Evolutionary conservation across 2,329 filamentous ascomycete genomes (phyloP).

Genomic region (Fusarium circinatum): DNA sequence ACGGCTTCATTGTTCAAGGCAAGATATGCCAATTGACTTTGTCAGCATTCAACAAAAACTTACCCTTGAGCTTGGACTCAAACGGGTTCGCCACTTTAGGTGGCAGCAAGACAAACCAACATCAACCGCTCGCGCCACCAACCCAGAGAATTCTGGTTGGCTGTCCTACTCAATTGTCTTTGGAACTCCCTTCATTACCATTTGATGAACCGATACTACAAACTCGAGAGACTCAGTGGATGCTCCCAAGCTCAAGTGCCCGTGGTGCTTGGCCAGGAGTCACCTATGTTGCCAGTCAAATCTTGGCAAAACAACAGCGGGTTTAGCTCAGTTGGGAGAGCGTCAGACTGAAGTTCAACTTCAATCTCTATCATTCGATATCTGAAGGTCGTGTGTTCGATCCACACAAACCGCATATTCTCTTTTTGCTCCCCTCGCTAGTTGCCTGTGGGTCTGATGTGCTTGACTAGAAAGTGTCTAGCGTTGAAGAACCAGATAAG

Average conservation of each 20-base stretch:
- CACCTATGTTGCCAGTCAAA: background rate
- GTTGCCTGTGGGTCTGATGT: background rate
- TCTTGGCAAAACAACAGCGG: background rate
- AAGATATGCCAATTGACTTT: background rate
- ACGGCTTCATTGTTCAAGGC: background rate
- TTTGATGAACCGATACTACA: background rate
- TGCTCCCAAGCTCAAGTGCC: background rate
- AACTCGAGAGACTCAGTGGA: too few relatives aligned
- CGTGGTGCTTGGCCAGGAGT: background rate
- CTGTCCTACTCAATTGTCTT: rapidly evolving
- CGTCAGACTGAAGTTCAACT: slow-evolving; percentile 12
- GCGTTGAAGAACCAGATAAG: background rate
- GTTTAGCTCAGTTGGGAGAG: slow-evolving; percentile 18
- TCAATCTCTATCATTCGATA: slow-evolving; percentile 3
- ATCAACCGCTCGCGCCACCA: background rate
- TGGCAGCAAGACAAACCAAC: background rate
- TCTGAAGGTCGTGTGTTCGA: slow-evolving; percentile 17
- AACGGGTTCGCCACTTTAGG: background rate
- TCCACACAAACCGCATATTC: slow-evolving; percentile 4
- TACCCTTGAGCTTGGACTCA: background rate
- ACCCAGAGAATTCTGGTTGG: background rate
- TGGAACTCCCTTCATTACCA: rapidly evolving
- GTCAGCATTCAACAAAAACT: background rate
- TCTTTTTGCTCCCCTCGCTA: background rate
- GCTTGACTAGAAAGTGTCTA: background rate